A percentile compares a stretch with the other conserved stretches of the same genome.
Evolutionary conservation across 2,329 filamentous ascomycete genomes (phyloP).

Genomic region (Trichoderma breve): DNA sequence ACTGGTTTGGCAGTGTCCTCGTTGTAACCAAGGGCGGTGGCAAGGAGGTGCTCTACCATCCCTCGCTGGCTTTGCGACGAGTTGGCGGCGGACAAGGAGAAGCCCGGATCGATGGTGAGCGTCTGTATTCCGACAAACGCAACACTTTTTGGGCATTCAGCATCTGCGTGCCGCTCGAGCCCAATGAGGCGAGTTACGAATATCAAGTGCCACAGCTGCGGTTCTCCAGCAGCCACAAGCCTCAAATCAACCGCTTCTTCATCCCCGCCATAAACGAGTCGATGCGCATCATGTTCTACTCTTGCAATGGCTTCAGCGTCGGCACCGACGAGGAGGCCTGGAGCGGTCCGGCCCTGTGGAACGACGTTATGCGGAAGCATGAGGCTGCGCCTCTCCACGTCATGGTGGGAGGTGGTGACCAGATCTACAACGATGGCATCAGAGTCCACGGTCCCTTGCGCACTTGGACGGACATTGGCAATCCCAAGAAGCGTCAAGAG

Average conservation of each 20-base stretch:
- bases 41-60: constrained; percentile 53
- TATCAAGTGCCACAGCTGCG: constrained; percentile 70
- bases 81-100: constrained; percentile 31
- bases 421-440: constrained; percentile 95
- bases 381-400: constrained; percentile 83
- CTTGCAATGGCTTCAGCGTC: constrained; percentile 93
- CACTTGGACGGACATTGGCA: constrained; percentile 79
- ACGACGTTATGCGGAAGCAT: constrained; percentile 84
- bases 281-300: constrained; percentile 99
- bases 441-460: constrained; percentile 79
- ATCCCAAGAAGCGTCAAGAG: constrained; percentile 76
- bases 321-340: constrained; percentile 82
- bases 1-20: constrained; percentile 83
- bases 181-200: constrained; percentile 70
- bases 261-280: constrained; percentile 78
- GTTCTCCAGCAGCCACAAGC: constrained; percentile 57
- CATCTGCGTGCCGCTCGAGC: constrained; percentile 71
- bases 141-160: constrained; percentile 94
- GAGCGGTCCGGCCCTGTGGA: constrained; percentile 91
- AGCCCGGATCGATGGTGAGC: constrained; percentile 35
- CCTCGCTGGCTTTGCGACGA: constrained; percentile 57
- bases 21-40: constrained; percentile 75
- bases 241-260: constrained; percentile 70
- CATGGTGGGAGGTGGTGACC: constrained; percentile 91
- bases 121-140: constrained; percentile 63